These are phyloP conservation scores for Wakefieldia striispora DNA, from an alignment of 768 basidiomycete genomes.

Conservation along the genomic window DNA sequence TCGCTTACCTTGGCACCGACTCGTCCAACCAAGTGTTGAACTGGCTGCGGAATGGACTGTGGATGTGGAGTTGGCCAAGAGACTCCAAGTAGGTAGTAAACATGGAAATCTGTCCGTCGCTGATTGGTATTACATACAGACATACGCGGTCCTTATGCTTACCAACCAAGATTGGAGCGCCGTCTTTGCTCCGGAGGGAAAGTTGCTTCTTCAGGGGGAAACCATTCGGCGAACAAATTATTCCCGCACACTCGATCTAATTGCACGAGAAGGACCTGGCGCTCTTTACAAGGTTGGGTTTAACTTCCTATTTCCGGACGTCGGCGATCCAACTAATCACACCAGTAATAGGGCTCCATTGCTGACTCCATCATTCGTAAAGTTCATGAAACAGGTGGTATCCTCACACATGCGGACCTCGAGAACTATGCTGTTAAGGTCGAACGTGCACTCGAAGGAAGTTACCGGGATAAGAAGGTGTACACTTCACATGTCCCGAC, in stretches of 20 bases:
- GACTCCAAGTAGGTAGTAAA: slow-evolving; percentile 57
- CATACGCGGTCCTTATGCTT: slow-evolving; percentile 56
- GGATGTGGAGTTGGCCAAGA: slow-evolving; percentile 67
- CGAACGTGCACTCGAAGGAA: slow-evolving; percentile 70
- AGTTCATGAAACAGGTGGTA: slow-evolving; percentile 69
- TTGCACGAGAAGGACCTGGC: slow-evolving; percentile 74
- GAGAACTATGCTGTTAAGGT: slow-evolving; percentile 67
- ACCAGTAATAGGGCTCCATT: slow-evolving; percentile 60
- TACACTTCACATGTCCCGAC: slow-evolving; percentile 87
- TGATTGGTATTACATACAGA: slow-evolving; percentile 33
- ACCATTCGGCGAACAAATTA: slow-evolving; percentile 69
- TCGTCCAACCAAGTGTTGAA: slow-evolving; percentile 72
- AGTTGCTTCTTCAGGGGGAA: slow-evolving; percentile 72
- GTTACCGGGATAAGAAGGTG: slow-evolving; percentile 72
- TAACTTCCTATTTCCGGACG: slow-evolving; percentile 6
- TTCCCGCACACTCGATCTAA: slow-evolving; percentile 68
- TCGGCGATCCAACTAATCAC: slow-evolving; percentile 11
- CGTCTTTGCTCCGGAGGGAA: slow-evolving; percentile 81
- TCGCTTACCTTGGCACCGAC: slow-evolving; percentile 67
- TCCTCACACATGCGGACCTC: slow-evolving; percentile 75
- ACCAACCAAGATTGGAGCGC: slow-evolving; percentile 69
- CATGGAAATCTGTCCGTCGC: neutral
- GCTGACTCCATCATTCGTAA: slow-evolving; percentile 77
- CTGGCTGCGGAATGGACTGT: slow-evolving; percentile 83
- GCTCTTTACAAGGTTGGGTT: slow-evolving; percentile 74